A percentile compares a stretch with the other conserved stretches of the same genome.
Evolutionary conservation across 495 filamentous ascomycete genomes (phyloP).

Genomic region (Tricharina praecox): DNA sequence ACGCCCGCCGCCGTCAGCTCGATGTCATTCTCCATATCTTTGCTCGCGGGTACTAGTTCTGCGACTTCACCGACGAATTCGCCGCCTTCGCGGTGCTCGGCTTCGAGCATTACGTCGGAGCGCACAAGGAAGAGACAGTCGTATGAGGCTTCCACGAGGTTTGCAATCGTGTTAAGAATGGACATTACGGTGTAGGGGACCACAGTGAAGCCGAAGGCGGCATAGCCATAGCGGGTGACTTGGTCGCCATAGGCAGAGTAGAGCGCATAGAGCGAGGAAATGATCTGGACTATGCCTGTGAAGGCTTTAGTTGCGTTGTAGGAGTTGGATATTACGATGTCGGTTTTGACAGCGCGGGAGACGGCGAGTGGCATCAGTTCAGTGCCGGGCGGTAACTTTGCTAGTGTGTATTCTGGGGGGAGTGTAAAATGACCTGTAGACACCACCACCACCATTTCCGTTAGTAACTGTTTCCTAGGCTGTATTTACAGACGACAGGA

Average conservation of each 20-base stretch:
- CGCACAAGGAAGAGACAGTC: conserved; percentile 30
- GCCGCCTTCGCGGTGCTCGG: conserved; percentile 22
- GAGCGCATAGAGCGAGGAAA: conserved; percentile 28
- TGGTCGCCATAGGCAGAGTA: conserved; percentile 30
- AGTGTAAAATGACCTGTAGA: conserved; percentile 15
- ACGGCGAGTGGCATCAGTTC: conserved; percentile 12
- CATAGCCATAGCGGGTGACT: conserved; percentile 30
- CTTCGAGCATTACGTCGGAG: conserved; percentile 33
- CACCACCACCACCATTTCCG: too few relatives aligned
- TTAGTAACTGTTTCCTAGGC: too few relatives aligned
- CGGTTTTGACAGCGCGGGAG: conserved; percentile 21
- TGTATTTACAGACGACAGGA: too few relatives aligned
- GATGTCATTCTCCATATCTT: not conserved
- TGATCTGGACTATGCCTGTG: conserved; percentile 29
- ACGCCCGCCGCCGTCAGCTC: conserved; percentile 4
- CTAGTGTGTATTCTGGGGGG: conserved; percentile 14
- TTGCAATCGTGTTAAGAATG: conserved; percentile 43
- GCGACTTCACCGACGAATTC: conserved; percentile 29
- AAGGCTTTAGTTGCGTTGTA: conserved; percentile 27
- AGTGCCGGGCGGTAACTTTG: conserved; percentile 15
- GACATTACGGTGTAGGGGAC: conserved; percentile 49
- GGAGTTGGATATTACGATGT: conserved; percentile 20
- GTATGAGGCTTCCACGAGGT: conserved; percentile 29
- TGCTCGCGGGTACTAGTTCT: conserved; percentile 11
- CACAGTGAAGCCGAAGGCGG: conserved; percentile 34